Base-by-base conservation (phyloP, 352 stramenopile species). In the Phytophthora cactorum region DNA sequence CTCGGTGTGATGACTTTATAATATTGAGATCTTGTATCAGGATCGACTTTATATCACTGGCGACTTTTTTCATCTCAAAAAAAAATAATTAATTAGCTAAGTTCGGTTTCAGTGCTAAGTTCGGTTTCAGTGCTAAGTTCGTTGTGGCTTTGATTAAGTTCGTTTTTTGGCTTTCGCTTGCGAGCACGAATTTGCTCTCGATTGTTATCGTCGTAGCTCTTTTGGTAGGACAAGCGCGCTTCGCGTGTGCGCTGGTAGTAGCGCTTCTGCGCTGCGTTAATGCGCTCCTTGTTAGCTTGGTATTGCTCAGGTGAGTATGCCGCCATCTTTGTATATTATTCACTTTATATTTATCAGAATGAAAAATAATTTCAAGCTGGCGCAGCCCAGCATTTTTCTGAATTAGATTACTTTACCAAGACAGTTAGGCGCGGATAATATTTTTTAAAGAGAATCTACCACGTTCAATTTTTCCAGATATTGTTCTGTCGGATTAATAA, bases 261-360 rank as follows among this genome's bases (percentile, higher is more conserved):
- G n/a, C n/a, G 43, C n/a, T 49, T 49, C 17, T 49, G 43, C 43
- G 43, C 43, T 22, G 43, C 43, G 2, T 49, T 49, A 8, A 49
- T 49, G 43, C n/a, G 43, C n/a, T 29, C 43, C 17, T n/a, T n/a
- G n/a, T n/a, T n/a, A n/a, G n/a, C n/a, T n/a, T n/a, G 43, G 43
- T 49, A 49, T 49, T 49, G 43, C 17, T 49, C 43, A 28, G 17
- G 43, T 28, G 43, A 49, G 43, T 49, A 49, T 32, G 29, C 6
- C 15, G 43, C n/a, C 43, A 49, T 49, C n/a, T 11, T 47, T 47
- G 41, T 47, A 47, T 47, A 47, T 47, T 47, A 47, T 7, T 45
- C 17, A 4, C 14, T 45, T 15, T 45, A 45, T 45, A 45, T 22
- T 45, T 45, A 5, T 14, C 4, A 49, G n/a, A n/a, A 29, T 49